Conservation (phyloP, 352 stramenopile genomes). For the Pythium aphanidermatum region DNA sequence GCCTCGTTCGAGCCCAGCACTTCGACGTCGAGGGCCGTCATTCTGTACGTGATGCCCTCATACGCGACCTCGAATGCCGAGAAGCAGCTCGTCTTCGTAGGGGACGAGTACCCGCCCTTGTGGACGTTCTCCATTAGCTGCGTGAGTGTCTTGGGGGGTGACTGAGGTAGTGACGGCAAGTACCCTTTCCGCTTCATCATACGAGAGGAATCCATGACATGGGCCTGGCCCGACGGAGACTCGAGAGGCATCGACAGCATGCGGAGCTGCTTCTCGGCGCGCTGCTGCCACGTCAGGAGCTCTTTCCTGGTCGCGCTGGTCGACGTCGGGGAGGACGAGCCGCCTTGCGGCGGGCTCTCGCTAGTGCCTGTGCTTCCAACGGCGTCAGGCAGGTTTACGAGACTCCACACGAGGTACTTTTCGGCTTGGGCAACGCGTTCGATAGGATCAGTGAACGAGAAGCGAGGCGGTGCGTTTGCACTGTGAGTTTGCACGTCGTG, state of each 20-base stretch:
- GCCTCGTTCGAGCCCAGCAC: constrained; percentile 32
- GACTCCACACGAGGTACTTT: constrained; percentile 63
- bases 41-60: constrained; percentile 25
- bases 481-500: constrained; percentile 17
- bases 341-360: too few relatives aligned
- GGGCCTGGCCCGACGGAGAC: constrained; percentile 32
- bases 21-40: constrained; percentile 40
- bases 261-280: constrained; percentile 59
- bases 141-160: constrained; percentile 53
- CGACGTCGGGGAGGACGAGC: too few relatives aligned
- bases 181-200: constrained; percentile 75
- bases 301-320: too few relatives aligned
- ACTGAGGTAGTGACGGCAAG: constrained; percentile 47
- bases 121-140: constrained; percentile 52
- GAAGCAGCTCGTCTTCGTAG: constrained; percentile 22
- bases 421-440: constrained; percentile 46
- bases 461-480: constrained; percentile 10
- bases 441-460: constrained; percentile 21
- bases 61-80: constrained; percentile 19
- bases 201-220: constrained; percentile 63
- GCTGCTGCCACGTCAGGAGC: constrained; percentile 45
- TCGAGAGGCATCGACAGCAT: constrained; percentile 66
- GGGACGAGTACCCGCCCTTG: constrained; percentile 10
- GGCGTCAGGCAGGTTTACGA: constrained; percentile 32
- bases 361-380: neutral